Evolutionary conservation across 1,139 yeast genomes (phyloP).

Genomic region (Blastobotrys ciferrii): DNA sequence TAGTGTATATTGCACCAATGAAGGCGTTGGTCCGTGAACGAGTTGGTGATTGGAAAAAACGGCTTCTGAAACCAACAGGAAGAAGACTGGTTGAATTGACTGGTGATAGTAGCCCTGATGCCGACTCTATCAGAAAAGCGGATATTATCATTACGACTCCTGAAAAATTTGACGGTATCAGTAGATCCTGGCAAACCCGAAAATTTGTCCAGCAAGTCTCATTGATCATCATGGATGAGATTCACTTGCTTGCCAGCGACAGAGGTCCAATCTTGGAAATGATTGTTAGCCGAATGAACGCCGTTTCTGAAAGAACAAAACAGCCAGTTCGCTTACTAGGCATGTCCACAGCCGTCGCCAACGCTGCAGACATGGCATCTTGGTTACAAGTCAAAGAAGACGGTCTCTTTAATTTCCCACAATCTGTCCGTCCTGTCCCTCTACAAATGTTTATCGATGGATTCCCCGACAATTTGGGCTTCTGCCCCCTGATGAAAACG

Average conservation of each 20-base stretch:
- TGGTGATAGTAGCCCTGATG: constrained; percentile 94
- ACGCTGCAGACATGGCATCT: constrained; percentile 96
- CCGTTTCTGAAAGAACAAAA: constrained; percentile 72
- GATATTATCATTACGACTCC: constrained; percentile 96
- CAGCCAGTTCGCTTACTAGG: constrained; percentile 81
- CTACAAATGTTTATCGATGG: constrained; percentile 97
- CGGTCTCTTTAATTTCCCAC: constrained; percentile 91
- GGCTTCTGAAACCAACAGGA: constrained; percentile 51
- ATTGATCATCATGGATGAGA: constrained; percentile 95
- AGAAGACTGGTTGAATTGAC: constrained; percentile 83
- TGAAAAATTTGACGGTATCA: constrained; percentile 97
- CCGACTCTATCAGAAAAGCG: constrained; percentile 80
- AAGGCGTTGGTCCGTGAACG: constrained; percentile 95
- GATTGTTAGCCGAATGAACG: constrained; percentile 98
- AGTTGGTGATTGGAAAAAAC: constrained; percentile 87
- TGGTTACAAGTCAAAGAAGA: constrained; percentile 85
- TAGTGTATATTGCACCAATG: constrained; percentile 98
- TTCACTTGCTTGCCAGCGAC: constrained; percentile 93
- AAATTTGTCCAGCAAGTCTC: constrained; percentile 89
- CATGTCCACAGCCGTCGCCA: constrained; percentile 96
- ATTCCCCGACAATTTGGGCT: constrained; percentile 90
- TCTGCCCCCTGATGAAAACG: constrained; percentile 93
- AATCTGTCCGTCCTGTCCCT: constrained; percentile 96
- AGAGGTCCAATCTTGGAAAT: constrained; percentile 97
- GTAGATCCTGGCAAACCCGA: constrained; percentile 97